Conservation (phyloP, 2,329 filamentous ascomycete genomes). For the Drechslerella coelobrocha region DNA sequence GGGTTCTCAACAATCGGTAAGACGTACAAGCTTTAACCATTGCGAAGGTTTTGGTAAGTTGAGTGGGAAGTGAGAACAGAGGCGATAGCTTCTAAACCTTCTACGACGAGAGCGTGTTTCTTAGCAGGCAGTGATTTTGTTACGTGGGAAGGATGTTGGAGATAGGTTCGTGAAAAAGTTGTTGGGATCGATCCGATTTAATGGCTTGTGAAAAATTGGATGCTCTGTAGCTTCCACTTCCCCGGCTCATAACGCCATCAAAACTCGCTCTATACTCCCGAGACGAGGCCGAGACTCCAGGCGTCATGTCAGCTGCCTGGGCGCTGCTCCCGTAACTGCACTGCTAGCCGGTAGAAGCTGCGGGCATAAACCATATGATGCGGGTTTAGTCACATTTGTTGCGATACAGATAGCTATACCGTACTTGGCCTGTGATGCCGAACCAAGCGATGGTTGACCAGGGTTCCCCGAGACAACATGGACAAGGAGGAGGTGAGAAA, state of each 20-base stretch:
- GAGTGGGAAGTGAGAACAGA: background rate
- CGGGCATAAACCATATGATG: conserved; percentile 6
- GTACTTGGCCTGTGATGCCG: conserved; percentile 47
- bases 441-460: conserved; percentile 14
- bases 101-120: background rate
- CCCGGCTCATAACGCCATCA: conserved; percentile 6
- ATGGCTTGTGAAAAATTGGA: conserved; percentile 41
- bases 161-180: conserved; percentile 15
- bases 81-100: background rate
- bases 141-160: conserved; percentile 10
- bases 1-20: conserved; percentile 8
- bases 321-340: conserved; percentile 3
- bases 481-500: background rate
- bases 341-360: conserved; percentile 1
- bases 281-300: background rate
- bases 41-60: conserved; percentile 52
- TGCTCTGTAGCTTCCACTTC: conserved; percentile 34
- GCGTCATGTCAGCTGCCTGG: conserved; percentile 10
- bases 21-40: conserved; percentile 70
- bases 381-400: background rate
- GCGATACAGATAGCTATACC: conserved; percentile 1
- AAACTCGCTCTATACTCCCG: conserved; percentile 1
- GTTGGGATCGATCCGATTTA: conserved; percentile 36
- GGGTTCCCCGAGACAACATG: conserved; percentile 23
- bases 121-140: background rate